A percentile compares a stretch with the other conserved stretches of the same genome.
Evolutionary conservation across 305 asterid species (phyloP).

Genomic region (Fraxinus velutina): DNA sequence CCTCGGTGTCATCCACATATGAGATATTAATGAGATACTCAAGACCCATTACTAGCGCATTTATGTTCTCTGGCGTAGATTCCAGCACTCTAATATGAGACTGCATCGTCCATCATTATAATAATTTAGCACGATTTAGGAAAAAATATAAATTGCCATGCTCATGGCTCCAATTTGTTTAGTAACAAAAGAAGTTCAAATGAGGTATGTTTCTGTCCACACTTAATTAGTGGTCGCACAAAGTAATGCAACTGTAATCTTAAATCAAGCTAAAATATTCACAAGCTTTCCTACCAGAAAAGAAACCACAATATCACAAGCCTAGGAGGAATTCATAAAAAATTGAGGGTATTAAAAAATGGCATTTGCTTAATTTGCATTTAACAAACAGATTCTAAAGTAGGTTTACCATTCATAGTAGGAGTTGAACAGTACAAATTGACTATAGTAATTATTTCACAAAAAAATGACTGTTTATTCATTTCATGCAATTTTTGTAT

Average conservation of each 20-base stretch:
- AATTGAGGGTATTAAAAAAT: neutral
- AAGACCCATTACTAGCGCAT: constrained; percentile 66
- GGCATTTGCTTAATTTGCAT: neutral
- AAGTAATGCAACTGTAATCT: neutral
- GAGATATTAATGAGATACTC: constrained; percentile 87
- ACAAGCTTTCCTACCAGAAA: neutral
- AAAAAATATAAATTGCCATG: constrained; percentile 3
- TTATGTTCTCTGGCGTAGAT: constrained; percentile 65
- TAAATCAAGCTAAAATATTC: neutral
- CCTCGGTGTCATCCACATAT: constrained; percentile 95
- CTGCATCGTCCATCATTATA: constrained; percentile 39
- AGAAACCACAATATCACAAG: neutral
- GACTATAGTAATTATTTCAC: neutral
- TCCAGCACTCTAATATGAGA: constrained; percentile 83
- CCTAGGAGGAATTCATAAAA: neutral
- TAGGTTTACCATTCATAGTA: neutral
- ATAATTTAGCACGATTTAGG: neutral
- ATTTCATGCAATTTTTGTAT: neutral
- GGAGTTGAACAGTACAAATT: neutral
- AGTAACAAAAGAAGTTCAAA: constrained; percentile 11
- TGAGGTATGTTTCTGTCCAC: neutral
- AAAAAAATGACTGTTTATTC: neutral
- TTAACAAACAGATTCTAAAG: neutral
- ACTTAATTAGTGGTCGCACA: neutral
- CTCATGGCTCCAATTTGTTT: neutral